phyloP scores from a whole-genome alignment of 768 basidiomycete species.

The Pisolithus tinctorius region DNA sequence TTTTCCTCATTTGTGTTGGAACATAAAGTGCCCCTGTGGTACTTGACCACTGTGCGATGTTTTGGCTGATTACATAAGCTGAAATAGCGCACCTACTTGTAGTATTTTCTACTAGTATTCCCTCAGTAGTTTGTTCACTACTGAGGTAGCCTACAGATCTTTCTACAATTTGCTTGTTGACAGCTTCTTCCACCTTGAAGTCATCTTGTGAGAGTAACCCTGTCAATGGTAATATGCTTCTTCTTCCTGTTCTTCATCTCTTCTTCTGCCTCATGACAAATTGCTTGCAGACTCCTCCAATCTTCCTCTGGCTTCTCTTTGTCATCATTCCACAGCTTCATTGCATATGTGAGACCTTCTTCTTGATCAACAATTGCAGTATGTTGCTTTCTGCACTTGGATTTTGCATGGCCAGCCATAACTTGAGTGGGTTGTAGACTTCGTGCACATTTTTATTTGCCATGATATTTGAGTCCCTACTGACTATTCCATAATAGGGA shows the following conservation, averaged over 20 bases:
- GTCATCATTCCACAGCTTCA: background rate
- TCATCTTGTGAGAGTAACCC: background rate
- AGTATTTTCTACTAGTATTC: no score
- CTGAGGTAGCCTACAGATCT: no score
- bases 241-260: background rate
- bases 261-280: background rate
- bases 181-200: conserved; percentile 3
- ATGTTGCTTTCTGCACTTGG: background rate
- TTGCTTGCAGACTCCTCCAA: background rate
- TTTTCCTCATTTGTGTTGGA: no score
- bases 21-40: no score
- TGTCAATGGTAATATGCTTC: background rate
- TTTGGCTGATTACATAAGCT: no score
- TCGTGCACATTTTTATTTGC: no score
- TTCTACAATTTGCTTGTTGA: background rate
- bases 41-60: no score
- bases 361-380: background rate
- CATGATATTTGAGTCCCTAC: no score
- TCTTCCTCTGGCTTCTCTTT: background rate
- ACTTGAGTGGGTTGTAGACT: no score
- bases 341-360: conserved; percentile 1
- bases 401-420: background rate
- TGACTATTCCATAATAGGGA: no score
- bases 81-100: no score
- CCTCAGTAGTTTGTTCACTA: no score